Conservation (phyloP, 2,329 filamentous ascomycete species). For the Diplodia sapinea region DNA sequence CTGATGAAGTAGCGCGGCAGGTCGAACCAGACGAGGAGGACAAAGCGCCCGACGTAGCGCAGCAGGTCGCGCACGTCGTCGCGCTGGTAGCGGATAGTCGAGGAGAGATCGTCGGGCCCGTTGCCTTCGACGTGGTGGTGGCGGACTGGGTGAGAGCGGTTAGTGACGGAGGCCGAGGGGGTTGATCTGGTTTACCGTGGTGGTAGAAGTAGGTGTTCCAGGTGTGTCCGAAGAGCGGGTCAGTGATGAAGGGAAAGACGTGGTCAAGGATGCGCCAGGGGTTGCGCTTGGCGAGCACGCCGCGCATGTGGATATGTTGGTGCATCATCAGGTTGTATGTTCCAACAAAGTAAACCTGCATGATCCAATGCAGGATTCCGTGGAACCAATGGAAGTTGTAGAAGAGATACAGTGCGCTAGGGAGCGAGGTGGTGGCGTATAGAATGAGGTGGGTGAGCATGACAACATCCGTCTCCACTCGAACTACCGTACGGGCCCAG, state of each 20-base stretch:
- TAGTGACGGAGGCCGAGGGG: background rate
- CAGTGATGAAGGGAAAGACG: constrained; percentile 73
- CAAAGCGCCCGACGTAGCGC: constrained; percentile 75
- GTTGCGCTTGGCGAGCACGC: constrained; percentile 65
- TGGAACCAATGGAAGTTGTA: constrained; percentile 71
- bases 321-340: constrained; percentile 83
- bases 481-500: constrained; percentile 63
- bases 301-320: constrained; percentile 80
- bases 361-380: constrained; percentile 67
- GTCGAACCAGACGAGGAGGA: constrained; percentile 75
- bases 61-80: constrained; percentile 70
- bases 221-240: constrained; percentile 80
- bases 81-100: constrained; percentile 76
- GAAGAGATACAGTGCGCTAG: constrained; percentile 70
- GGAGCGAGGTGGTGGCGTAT: constrained; percentile 72
- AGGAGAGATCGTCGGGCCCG: constrained; percentile 75
- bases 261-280: constrained; percentile 60
- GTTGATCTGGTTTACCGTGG: constrained; percentile 71
- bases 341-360: constrained; percentile 73
- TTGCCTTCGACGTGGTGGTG: constrained; percentile 79
- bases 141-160: background rate
- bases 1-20: constrained; percentile 74
- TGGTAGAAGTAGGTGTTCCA: constrained; percentile 88
- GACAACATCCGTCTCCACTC: constrained; percentile 73
- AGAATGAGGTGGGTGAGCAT: constrained; percentile 78